These are phyloP conservation scores for Cubamyces lactineus DNA, from an alignment of 768 basidiomycete genomes.

Conservation along the genomic window DNA sequence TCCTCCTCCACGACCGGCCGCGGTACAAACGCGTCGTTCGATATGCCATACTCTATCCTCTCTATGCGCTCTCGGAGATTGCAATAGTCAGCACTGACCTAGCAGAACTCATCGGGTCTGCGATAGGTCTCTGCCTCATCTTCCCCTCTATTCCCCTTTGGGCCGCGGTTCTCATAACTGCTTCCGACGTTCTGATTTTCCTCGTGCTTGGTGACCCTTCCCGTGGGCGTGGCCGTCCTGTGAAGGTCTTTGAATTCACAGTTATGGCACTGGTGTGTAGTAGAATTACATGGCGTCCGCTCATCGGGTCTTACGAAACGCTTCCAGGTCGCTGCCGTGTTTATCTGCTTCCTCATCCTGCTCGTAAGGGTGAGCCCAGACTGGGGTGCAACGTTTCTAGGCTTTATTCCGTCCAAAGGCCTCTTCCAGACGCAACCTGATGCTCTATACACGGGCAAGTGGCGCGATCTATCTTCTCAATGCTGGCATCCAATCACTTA, in stretches of 20 bases:
- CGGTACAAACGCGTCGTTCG: slow-evolving; percentile 41
- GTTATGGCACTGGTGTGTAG: slow-evolving; percentile 60
- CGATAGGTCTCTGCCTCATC: slow-evolving; percentile 58
- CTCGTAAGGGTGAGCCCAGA: slow-evolving; percentile 68
- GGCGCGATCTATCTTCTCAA: slow-evolving; percentile 1
- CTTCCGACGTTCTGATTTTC: slow-evolving; percentile 54
- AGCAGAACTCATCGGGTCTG: slow-evolving; percentile 61
- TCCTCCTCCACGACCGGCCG: slow-evolving; percentile 47
- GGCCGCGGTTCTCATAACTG: slow-evolving; percentile 52
- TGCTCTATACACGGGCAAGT: slow-evolving; percentile 67
- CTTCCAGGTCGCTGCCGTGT: slow-evolving; percentile 46
- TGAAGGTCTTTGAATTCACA: slow-evolving; percentile 65
- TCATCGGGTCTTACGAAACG: background rate
- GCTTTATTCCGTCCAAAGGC: slow-evolving; percentile 72
- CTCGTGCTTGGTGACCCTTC: slow-evolving; percentile 72
- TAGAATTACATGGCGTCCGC: background rate
- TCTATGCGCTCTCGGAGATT: slow-evolving; percentile 47
- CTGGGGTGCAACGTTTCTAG: slow-evolving; percentile 74
- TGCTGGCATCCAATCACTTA: slow-evolving; percentile 38
- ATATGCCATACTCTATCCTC: slow-evolving; percentile 45
- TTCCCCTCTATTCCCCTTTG: slow-evolving; percentile 54
- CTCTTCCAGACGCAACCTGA: slow-evolving; percentile 50
- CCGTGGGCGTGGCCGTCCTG: slow-evolving; percentile 53
- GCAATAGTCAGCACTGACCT: slow-evolving; percentile 60
- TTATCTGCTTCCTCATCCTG: slow-evolving; percentile 78